Conservation (phyloP, 805 yeast species). For the Candida sithepensis region DNA sequence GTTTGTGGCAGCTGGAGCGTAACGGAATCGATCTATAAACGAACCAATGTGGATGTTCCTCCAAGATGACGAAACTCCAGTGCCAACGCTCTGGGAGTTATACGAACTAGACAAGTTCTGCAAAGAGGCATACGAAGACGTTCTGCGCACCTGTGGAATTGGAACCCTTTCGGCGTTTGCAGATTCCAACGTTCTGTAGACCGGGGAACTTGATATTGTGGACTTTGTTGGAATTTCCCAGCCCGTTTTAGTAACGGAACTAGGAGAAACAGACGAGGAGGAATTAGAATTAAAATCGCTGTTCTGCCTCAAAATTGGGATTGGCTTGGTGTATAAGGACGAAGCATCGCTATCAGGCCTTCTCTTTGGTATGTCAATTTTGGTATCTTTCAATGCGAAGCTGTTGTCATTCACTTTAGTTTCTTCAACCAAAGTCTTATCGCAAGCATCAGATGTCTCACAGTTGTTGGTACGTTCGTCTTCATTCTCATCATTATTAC, state of each 20-base stretch:
- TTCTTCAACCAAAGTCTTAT: neutral
- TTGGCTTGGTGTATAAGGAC: constrained; percentile 15
- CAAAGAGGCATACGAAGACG: constrained; percentile 33
- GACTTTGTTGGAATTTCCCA: constrained; percentile 41
- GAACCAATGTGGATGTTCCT: constrained; percentile 27
- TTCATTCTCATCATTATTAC: neutral
- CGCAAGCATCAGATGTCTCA: neutral
- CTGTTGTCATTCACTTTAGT: neutral
- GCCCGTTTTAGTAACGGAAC: constrained; percentile 27
- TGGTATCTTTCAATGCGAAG: neutral
- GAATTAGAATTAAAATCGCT: constrained; percentile 5
- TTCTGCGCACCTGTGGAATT: constrained; percentile 21
- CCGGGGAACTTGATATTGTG: constrained; percentile 20
- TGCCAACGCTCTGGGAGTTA: constrained; percentile 20
- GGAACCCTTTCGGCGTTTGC: constrained; percentile 19
- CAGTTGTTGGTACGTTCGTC: neutral
- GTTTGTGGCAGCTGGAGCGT: constrained; percentile 2
- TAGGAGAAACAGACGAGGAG: constrained; percentile 4
- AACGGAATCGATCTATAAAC: constrained; percentile 27
- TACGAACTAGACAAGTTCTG: constrained; percentile 36
- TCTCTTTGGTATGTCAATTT: neutral
- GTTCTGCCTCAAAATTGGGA: constrained; percentile 17
- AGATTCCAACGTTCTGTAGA: constrained; percentile 7
- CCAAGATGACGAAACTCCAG: constrained; percentile 25
- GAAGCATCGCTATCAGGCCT: constrained; percentile 1